Evolutionary conservation across 2,329 filamentous ascomycete species (phyloP).

Genomic region (Cordyceps cateniannulata): DNA sequence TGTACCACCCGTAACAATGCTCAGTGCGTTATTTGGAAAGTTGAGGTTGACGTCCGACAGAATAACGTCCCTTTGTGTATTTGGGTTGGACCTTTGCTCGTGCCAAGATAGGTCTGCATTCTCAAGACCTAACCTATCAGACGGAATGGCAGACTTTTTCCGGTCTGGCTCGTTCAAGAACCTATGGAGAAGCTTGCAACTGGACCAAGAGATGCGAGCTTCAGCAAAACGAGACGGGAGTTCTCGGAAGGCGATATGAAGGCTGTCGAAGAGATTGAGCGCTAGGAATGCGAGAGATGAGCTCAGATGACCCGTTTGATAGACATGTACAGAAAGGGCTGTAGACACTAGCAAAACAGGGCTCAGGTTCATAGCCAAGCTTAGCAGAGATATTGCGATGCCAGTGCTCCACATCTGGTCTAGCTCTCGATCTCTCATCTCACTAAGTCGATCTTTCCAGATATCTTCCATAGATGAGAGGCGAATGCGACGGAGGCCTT

Average conservation of each 20-base stretch:
- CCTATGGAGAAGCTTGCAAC: constrained; percentile 7
- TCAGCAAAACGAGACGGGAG: constrained; percentile 1
- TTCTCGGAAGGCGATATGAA: constrained; percentile 4
- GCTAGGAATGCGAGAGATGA: constrained; percentile 13
- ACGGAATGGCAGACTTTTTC: not conserved
- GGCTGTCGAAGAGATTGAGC: constrained; percentile 11
- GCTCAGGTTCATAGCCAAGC: constrained; percentile 2
- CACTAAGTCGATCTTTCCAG: constrained; percentile 4
- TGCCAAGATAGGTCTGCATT: constrained; percentile 9
- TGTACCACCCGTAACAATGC: constrained; percentile 62
- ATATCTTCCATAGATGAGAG: constrained; percentile 12
- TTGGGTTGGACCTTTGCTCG: not conserved
- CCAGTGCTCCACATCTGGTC: constrained; percentile 10
- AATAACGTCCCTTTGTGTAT: constrained; percentile 34
- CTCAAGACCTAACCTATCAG: not conserved
- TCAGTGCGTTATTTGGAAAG: constrained; percentile 57
- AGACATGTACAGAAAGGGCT: constrained; percentile 10
- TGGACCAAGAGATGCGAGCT: constrained; percentile 10
- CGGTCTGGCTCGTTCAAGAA: constrained; percentile 8
- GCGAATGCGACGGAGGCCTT: constrained; percentile 12
- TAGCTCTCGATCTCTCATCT: constrained; percentile 1
- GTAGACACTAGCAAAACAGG: constrained; percentile 11
- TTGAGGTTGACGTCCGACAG: constrained; percentile 51
- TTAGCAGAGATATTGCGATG: constrained; percentile 7
- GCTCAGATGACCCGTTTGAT: constrained; percentile 1